Base-by-base conservation (phyloP, 352 stramenopile genomes). In the Pythium brassicae region DNA sequence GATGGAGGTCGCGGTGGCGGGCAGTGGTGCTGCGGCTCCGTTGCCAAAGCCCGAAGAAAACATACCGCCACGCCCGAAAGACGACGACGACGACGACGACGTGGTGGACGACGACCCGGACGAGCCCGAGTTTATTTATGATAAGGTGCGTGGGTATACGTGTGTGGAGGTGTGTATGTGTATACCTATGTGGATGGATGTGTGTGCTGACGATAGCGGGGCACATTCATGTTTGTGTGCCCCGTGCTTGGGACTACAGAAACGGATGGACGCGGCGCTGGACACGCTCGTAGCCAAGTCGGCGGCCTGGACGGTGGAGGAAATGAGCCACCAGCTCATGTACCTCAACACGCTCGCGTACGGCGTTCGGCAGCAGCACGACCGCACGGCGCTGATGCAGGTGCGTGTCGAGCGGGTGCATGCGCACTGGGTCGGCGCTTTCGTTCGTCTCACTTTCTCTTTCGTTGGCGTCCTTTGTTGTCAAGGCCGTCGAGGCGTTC, bases 301-400 rank as follows among this genome's bases (percentile, higher is more conserved):
- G 12, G 63, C 65, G 9, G 50, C 59, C 23, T 95, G 85, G 85
- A 87, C 68, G 3, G 71, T 93, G 3, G 81, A 92, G 43, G 75
- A 85, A 56, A 68, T 92, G 44, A 83, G 82, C 2, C 74, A 88
- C 42, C 70, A 91, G 59, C 53, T 92, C 45, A 50, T 92, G 53
- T 54, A 74, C 25, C 60, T 94, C 26, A 88, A 92, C 54, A 83
- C 84, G 54, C 49, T 94, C 10, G 81, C 74, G 25, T 89, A 86
- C 50, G 65, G 76, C 47, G 83, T 76, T 54, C 84, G 81, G 35
- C 72, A 74, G 51, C 45, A 71, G 29, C 85, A 78, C 51, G 80
- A 94, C 54, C 78, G 84, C 37, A 68, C 66, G 34, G 63, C 72
- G 29, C 68, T 94, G 22, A 90, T 94, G 70, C 56, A 82, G 76